A percentile compares a stretch with the other conserved stretches of the same genome.
Conservation (phyloP, 2,329 filamentous ascomycete species). For the Penicillium capsulatum region DNA sequence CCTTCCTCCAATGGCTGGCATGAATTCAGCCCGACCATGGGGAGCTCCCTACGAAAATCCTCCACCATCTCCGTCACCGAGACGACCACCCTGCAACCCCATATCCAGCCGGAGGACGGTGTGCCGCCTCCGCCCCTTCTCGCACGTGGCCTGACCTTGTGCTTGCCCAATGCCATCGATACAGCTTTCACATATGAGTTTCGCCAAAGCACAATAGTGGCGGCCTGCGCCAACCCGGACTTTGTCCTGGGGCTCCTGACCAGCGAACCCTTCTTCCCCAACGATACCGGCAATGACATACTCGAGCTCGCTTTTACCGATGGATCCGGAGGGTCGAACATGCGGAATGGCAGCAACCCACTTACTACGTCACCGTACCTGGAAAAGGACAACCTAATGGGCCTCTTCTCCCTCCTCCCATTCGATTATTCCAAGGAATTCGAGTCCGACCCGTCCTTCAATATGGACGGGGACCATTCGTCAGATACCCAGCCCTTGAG, state of each 20-base stretch:
- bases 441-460: constrained; percentile 14
- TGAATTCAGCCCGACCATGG: constrained; percentile 25
- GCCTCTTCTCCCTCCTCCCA: constrained; percentile 27
- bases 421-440: constrained; percentile 9
- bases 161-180: constrained; percentile 31
- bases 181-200: constrained; percentile 33
- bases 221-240: constrained; percentile 38
- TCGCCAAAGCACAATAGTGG: constrained; percentile 34
- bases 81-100: constrained; percentile 36
- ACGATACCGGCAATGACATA: constrained; percentile 28
- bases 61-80: constrained; percentile 43
- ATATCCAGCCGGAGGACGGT: constrained; percentile 21
- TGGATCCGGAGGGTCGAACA: constrained; percentile 13
- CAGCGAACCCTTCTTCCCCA: constrained; percentile 34
- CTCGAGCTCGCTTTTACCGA: constrained; percentile 22
- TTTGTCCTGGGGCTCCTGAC: constrained; percentile 39
- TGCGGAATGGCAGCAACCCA: constrained; percentile 4
- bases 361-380: constrained; percentile 15
- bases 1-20: constrained; percentile 17
- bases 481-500: constrained; percentile 10
- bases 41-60: constrained; percentile 31
- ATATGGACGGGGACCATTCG: constrained; percentile 4
- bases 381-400: constrained; percentile 18
- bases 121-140: constrained; percentile 34
- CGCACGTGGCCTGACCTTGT: constrained; percentile 36